Evolutionary conservation across 2,329 filamentous ascomycete species (phyloP).

Genomic region (Sclerotinia subarctica): DNA sequence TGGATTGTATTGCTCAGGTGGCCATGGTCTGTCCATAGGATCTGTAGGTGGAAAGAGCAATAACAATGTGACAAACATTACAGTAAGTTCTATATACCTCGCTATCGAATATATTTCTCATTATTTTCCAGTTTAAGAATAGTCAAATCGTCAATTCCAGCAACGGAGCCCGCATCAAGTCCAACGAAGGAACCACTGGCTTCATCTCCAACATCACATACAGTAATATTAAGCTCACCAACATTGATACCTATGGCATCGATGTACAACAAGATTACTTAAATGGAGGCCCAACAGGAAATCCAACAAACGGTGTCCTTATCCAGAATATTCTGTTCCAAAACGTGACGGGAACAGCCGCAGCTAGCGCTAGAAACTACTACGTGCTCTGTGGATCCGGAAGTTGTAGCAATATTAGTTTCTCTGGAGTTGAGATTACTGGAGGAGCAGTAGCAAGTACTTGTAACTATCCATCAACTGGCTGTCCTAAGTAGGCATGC

Average conservation of each 20-base stretch:
- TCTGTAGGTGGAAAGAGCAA: conserved; percentile 38
- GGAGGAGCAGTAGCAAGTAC: conserved; percentile 19
- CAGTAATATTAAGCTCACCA: conserved; percentile 45
- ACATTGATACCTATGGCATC: conserved; percentile 49
- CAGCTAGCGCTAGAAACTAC: conserved; percentile 38
- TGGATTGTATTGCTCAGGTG: conserved; percentile 35
- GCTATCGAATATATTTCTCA: not conserved
- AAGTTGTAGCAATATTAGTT: conserved; percentile 41
- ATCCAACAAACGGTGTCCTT: conserved; percentile 41
- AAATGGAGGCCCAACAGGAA: conserved; percentile 45
- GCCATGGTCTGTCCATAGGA: conserved; percentile 39
- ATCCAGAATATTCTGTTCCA: conserved; percentile 40
- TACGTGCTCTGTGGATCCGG: conserved; percentile 43
- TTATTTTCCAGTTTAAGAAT: conserved; percentile 33
- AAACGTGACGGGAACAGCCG: conserved; percentile 39
- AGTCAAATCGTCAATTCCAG: conserved; percentile 31
- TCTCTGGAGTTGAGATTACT: conserved; percentile 40
- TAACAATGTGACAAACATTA: conserved; percentile 39
- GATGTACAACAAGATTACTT: conserved; percentile 52
- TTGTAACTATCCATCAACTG: conserved; percentile 37
- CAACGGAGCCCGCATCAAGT: conserved; percentile 43
- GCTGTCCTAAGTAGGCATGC: conserved; percentile 30
- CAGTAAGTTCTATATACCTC: conserved; percentile 26
- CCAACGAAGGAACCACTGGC: conserved; percentile 42
- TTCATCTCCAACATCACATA: conserved; percentile 45